These are phyloP conservation scores for Phaeoacremonium minimum DNA, from an alignment of 2,329 filamentous ascomycete genomes.

Conservation along the genomic window DNA sequence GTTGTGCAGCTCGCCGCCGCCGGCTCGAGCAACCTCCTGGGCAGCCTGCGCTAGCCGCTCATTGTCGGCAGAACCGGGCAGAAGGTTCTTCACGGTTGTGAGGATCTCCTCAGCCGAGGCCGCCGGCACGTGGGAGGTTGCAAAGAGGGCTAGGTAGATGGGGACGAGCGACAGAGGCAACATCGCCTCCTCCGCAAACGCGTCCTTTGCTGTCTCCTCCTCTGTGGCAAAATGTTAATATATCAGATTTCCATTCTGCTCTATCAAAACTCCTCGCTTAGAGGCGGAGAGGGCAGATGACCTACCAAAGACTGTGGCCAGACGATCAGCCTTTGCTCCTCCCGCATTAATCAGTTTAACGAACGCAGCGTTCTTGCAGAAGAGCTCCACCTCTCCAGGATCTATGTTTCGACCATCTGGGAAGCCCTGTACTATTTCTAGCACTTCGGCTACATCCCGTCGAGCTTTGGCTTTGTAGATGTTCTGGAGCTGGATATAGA, in stretches of 20 bases:
- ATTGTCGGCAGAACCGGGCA: conserved; percentile 43
- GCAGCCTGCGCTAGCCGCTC: conserved; percentile 50
- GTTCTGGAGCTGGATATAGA: conserved; percentile 87
- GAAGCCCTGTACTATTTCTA: conserved; percentile 54
- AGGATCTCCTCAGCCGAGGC: conserved; percentile 52
- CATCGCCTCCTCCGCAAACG: conserved; percentile 40
- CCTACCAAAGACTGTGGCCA: conserved; percentile 53
- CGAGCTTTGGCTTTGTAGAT: conserved; percentile 89
- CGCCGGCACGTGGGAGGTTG: conserved; percentile 40
- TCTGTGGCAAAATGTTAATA: conserved; percentile 34
- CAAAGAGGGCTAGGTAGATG: conserved; percentile 63
- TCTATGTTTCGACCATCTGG: conserved; percentile 51
- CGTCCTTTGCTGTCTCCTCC: conserved; percentile 49
- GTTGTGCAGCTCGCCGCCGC: conserved; percentile 87
- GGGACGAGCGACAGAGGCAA: conserved; percentile 58
- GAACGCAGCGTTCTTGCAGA: conserved; percentile 93
- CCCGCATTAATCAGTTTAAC: conserved; percentile 75
- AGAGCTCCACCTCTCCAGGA: conserved; percentile 75
- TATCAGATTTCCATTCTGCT: conserved; percentile 1
- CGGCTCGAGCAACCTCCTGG: conserved; percentile 69
- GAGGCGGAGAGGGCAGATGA: conserved; percentile 8
- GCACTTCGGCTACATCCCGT: conserved; percentile 71
- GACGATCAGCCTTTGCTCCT: conserved; percentile 34
- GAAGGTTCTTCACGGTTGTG: conserved; percentile 32
- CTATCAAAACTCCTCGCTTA: not conserved